phyloP scores from a whole-genome alignment of 306 rosid species.

The Abrus pulchellus region DNA sequence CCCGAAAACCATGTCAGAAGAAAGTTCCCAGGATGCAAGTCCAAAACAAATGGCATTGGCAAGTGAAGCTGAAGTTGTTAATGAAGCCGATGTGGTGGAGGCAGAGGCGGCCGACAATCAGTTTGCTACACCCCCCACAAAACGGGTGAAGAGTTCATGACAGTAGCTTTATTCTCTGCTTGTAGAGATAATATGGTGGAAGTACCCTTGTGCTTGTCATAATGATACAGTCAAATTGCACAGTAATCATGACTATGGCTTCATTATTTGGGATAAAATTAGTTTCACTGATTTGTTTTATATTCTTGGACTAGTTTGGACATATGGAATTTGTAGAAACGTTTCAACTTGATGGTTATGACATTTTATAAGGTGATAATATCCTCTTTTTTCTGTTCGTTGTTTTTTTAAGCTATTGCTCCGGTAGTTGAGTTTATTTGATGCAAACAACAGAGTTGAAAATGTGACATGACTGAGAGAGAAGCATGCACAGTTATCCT shows the following conservation, averaged over 20 bases:
- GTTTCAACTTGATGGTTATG: slow-evolving; percentile 19
- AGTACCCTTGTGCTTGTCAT: slow-evolving; percentile 35
- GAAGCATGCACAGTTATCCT: too few relatives aligned
- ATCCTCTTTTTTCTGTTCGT: not conserved
- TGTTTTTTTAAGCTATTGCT: not conserved
- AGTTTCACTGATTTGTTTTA: slow-evolving; percentile 37
- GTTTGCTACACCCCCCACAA: slow-evolving; percentile 55
- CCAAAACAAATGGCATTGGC: slow-evolving; percentile 52
- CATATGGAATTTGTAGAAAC: slow-evolving; percentile 42
- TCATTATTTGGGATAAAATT: slow-evolving; percentile 44
- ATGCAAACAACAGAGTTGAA: not conserved
- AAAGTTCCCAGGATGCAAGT: slow-evolving; percentile 51
- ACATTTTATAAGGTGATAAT: slow-evolving; percentile 28
- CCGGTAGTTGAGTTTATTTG: not conserved
- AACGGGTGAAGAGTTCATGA: slow-evolving; percentile 67
- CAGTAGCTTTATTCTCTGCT: not conserved
- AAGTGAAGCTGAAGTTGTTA: slow-evolving; percentile 47
- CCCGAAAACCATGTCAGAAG: slow-evolving; percentile 38
- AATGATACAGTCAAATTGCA: slow-evolving; percentile 36
- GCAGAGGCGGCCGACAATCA: slow-evolving; percentile 43
- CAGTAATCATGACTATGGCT: slow-evolving; percentile 37
- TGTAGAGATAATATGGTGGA: slow-evolving; percentile 30
- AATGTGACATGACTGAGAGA: not conserved
- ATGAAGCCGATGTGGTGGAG: slow-evolving; percentile 5
- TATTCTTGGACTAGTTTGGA: slow-evolving; percentile 42